These are phyloP conservation scores for Darksidea phi DNA, from an alignment of 495 filamentous ascomycete genomes.

Conservation along the genomic window DNA sequence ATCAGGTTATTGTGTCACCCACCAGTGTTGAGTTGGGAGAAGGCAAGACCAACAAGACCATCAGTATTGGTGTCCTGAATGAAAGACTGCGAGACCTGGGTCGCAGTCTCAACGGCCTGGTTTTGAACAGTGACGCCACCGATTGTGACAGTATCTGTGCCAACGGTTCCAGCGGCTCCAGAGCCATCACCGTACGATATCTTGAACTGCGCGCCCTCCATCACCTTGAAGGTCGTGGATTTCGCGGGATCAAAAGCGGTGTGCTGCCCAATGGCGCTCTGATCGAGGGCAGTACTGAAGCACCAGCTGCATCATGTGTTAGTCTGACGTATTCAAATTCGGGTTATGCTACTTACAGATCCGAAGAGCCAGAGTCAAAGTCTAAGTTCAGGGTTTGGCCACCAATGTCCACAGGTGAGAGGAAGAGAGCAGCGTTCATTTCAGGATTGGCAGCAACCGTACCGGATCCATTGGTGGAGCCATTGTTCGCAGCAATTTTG, in stretches of 20 bases:
- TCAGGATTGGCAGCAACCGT: conserved; percentile 62
- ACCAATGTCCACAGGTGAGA: conserved; percentile 69
- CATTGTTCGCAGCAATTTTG: conserved; percentile 19
- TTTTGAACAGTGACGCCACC: conserved; percentile 65
- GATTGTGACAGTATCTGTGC: conserved; percentile 70
- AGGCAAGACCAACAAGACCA: conserved; percentile 78
- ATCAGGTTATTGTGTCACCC: background rate
- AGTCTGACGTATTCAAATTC: background rate
- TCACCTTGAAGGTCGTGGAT: conserved; percentile 54
- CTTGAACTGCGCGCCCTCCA: conserved; percentile 56
- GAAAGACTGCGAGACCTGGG: conserved; percentile 62
- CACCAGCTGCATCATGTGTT: conserved; percentile 59
- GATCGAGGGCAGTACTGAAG: conserved; percentile 64
- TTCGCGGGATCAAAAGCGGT: conserved; percentile 61
- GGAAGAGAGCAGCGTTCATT: conserved; percentile 64
- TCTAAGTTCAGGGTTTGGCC: conserved; percentile 71
- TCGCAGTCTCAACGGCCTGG: conserved; percentile 73
- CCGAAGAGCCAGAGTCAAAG: conserved; percentile 81
- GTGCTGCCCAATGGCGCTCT: conserved; percentile 50
- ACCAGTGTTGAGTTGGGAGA: conserved; percentile 65
- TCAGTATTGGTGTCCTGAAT: conserved; percentile 59
- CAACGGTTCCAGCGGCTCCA: conserved; percentile 64
- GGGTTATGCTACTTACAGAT: conserved; percentile 60
- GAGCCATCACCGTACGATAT: conserved; percentile 77
- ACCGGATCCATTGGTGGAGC: conserved; percentile 48